Percentiles rank a stretch among this genome's conserved stretches.
Evolutionary conservation across 2,329 filamentous ascomycete species (phyloP).

Genomic region (Pseudopyricularia cyperi): DNA sequence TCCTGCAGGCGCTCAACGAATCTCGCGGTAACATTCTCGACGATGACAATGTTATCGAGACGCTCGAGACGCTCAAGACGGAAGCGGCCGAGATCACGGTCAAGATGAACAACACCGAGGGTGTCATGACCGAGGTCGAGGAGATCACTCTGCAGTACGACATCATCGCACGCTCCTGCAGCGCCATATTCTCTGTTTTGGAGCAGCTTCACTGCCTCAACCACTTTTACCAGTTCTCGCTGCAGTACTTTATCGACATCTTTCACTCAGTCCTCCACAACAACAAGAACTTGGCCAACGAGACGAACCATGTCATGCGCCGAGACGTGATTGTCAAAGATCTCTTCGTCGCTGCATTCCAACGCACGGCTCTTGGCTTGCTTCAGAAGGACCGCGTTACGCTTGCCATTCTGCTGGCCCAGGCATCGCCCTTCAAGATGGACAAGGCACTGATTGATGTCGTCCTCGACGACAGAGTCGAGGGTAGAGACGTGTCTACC

Average conservation of each 20-base stretch:
- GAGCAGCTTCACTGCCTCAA: conserved; percentile 97
- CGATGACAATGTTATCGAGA: conserved; percentile 96
- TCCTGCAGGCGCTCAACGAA: conserved; percentile 91
- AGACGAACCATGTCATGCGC: conserved; percentile 64
- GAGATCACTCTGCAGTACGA: conserved; percentile 91
- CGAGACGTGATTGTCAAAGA: conserved; percentile 85
- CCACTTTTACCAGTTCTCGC: conserved; percentile 98
- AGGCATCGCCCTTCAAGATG: conserved; percentile 93
- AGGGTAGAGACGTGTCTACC: conserved; percentile 68
- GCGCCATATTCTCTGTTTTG: conserved; percentile 89
- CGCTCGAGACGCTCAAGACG: conserved; percentile 92
- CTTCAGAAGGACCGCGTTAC: conserved; percentile 92
- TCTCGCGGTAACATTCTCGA: conserved; percentile 96
- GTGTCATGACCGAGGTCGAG: conserved; percentile 96
- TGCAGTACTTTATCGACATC: conserved; percentile 96
- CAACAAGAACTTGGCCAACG: conserved; percentile 58
- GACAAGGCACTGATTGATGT: conserved; percentile 79
- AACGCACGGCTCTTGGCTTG: conserved; percentile 83
- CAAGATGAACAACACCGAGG: conserved; percentile 95
- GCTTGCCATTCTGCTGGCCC: conserved; percentile 85
- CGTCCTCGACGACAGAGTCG: conserved; percentile 66
- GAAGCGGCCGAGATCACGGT: conserved; percentile 90
- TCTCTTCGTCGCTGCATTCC: conserved; percentile 82
- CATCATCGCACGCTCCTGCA: conserved; percentile 86
- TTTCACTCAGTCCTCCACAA: conserved; percentile 83